Percentiles rank a stretch among this genome's conserved stretches.
Conservation (phyloP, 2,329 filamentous ascomycete genomes). For the Aureobasidium uvarum region DNA sequence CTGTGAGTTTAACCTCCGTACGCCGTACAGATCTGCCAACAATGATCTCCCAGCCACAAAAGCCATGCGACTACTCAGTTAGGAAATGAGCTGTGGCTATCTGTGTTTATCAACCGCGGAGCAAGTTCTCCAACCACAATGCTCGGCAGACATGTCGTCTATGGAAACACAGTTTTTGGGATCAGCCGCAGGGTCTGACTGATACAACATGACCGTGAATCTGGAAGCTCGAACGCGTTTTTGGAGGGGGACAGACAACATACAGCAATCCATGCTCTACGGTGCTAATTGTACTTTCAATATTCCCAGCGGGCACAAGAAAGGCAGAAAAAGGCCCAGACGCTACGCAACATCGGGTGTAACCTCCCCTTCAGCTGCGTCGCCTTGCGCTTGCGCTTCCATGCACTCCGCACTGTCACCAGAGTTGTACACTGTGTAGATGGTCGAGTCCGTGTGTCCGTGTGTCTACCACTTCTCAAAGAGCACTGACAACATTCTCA, state of each 20-base stretch:
- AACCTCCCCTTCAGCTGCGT: neutral
- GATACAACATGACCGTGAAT: no score
- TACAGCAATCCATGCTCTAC: neutral
- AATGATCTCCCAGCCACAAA: neutral
- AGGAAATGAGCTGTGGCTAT: conserved; percentile 1
- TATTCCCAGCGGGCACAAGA: no score
- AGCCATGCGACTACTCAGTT: neutral
- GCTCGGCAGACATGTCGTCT: neutral
- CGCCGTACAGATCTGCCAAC: neutral
- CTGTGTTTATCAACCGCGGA: neutral
- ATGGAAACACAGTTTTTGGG: neutral
- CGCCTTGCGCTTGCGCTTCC: neutral
- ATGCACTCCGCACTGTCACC: neutral
- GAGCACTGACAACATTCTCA: neutral
- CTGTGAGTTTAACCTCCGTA: conserved; percentile 6
- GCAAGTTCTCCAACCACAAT: conserved; percentile 6
- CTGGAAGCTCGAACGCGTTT: neutral
- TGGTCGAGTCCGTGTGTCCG: no score
- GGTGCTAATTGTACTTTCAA: no score
- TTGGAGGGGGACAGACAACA: neutral
- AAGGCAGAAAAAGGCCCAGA: neutral
- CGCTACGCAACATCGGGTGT: conserved; percentile 7
- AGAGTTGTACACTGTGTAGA: neutral
- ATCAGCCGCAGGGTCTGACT: neutral
- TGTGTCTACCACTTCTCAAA: neutral